Evolutionary conservation across 2,329 filamentous ascomycete genomes (phyloP).

Genomic region (Stachybotrys chlorohalonatus): DNA sequence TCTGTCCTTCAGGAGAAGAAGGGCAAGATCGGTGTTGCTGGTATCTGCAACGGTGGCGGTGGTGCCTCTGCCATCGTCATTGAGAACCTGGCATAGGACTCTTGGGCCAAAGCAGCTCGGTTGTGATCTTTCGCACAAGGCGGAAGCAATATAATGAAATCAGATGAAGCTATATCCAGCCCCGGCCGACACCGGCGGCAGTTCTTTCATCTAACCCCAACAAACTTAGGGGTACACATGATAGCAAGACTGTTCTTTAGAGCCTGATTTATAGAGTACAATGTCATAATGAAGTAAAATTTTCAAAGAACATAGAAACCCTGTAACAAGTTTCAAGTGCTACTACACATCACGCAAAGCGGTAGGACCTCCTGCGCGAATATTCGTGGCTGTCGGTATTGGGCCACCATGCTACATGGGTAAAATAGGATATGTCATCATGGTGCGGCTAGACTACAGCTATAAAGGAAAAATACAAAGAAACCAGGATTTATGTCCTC

Average conservation of each 20-base stretch:
- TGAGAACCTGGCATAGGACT: slow-evolving; percentile 55
- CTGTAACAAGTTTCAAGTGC: no score
- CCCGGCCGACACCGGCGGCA: neutral
- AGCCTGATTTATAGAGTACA: neutral
- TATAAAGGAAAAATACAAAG: slow-evolving; percentile 8
- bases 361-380: no score
- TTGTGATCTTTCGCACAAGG: neutral
- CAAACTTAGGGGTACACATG: neutral
- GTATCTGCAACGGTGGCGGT: slow-evolving; percentile 96
- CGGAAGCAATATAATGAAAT: neutral
- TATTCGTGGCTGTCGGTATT: neutral
- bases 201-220: neutral
- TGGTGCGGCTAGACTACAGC: neutral
- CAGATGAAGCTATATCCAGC: neutral
- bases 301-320: neutral
- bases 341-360: no score
- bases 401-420: neutral
- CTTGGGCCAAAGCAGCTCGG: neutral
- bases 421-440: neutral
- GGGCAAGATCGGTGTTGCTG: slow-evolving; percentile 86
- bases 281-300: neutral
- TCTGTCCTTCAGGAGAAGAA: slow-evolving; percentile 85
- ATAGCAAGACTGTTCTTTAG: neutral
- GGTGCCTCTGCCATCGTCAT: slow-evolving; percentile 91
- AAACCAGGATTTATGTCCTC: slow-evolving; percentile 5